A percentile compares a stretch with the other conserved stretches of the same genome.
Conservation (phyloP, 805 yeast genomes). For the Schwanniomyces sp. region DNA sequence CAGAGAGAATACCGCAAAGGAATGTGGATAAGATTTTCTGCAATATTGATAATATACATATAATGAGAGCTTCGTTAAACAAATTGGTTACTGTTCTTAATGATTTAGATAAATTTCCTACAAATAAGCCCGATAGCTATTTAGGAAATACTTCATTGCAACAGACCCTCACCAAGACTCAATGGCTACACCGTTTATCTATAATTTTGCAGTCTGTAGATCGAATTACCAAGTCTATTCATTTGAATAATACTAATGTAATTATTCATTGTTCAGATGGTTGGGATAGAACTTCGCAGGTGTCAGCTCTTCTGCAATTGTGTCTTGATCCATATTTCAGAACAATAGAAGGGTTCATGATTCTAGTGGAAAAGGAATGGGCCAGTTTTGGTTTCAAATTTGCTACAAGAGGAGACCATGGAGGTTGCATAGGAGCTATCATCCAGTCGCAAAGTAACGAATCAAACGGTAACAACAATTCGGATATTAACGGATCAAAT, state of each 20-base stretch:
- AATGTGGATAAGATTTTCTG: constrained; percentile 71
- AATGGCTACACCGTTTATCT: constrained; percentile 76
- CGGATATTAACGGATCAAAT: constrained; percentile 3
- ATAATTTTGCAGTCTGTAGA: constrained; percentile 74
- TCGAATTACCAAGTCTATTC: constrained; percentile 75
- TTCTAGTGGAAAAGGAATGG: constrained; percentile 92
- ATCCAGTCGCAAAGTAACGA: constrained; percentile 13
- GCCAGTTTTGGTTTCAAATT: constrained; percentile 91
- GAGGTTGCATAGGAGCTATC: constrained; percentile 48
- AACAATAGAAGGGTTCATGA: constrained; percentile 83
- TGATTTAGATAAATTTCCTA: constrained; percentile 63
- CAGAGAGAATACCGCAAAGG: constrained; percentile 10
- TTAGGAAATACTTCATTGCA: constrained; percentile 24
- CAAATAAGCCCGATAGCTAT: constrained; percentile 13
- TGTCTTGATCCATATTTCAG: constrained; percentile 90
- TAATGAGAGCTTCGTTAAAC: constrained; percentile 81
- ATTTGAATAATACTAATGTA: constrained; percentile 78
- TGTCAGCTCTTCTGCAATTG: constrained; percentile 77
- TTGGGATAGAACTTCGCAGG: constrained; percentile 96
- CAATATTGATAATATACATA: constrained; percentile 94
- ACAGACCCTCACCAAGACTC: constrained; percentile 59
- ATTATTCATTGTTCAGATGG: constrained; percentile 96
- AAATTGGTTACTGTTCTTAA: constrained; percentile 61
- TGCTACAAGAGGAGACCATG: constrained; percentile 77
- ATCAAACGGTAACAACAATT: not conserved